Percentiles rank a stretch among this genome's conserved stretches.
Conservation (phyloP, 345 rosid genomes). For the Cardamine chenopodiifolia region DNA sequence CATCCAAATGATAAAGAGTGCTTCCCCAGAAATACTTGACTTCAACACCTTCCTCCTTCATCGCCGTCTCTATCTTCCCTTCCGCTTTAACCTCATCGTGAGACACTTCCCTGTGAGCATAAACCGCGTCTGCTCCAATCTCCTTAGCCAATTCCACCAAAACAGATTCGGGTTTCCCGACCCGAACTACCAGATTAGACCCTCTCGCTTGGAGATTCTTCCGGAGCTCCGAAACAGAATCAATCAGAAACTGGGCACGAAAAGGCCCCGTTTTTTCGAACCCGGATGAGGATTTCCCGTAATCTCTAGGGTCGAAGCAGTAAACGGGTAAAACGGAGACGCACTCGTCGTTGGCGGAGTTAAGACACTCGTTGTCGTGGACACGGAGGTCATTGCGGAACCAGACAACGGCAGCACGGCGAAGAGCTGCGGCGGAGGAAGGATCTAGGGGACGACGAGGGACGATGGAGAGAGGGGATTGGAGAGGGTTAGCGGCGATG, state of each 20-base stretch:
- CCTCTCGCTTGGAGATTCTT: constrained; percentile 88
- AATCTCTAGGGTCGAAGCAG: constrained; percentile 95
- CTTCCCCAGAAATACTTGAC: constrained; percentile 96
- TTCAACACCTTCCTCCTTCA: constrained; percentile 93
- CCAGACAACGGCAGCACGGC: constrained; percentile 87
- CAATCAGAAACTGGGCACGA: constrained; percentile 82
- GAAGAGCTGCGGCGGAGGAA: constrained; percentile 74
- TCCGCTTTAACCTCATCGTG: constrained; percentile 85
- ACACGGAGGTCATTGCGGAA: constrained; percentile 95
- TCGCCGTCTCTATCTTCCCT: constrained; percentile 75
- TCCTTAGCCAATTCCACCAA: constrained; percentile 81
- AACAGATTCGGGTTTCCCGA: constrained; percentile 82
- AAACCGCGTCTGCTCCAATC: constrained; percentile 89
- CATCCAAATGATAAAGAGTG: constrained; percentile 88
- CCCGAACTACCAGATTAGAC: constrained; percentile 86
- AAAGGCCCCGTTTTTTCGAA: constrained; percentile 88
- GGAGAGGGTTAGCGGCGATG: constrained; percentile 77
- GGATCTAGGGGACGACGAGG: constrained; percentile 95
- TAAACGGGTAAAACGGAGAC: constrained; percentile 88
- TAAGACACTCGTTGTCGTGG: constrained; percentile 89
- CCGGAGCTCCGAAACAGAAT: constrained; percentile 90
- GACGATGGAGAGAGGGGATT: constrained; percentile 73
- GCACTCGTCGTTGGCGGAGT: constrained; percentile 78
- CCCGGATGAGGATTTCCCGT: constrained; percentile 87
- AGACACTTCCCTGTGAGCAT: constrained; percentile 87